Evolutionary conservation across 1,284 basidiomycete genomes (phyloP).

Genomic region (Gymnopus androsaceus): DNA sequence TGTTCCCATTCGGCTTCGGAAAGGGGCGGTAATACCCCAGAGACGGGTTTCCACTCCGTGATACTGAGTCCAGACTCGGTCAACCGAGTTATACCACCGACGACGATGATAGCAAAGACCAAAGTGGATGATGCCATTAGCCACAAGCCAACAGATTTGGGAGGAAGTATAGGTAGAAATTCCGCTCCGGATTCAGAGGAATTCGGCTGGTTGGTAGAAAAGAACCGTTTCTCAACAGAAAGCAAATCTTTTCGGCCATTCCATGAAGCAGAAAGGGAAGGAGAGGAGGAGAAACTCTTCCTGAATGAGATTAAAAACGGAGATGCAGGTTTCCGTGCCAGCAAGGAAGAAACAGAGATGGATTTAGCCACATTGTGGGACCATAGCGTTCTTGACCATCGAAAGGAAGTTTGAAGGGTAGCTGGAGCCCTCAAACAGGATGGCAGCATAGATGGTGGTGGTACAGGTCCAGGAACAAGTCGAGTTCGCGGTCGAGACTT

Average conservation of each 20-base stretch:
- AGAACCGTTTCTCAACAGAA: conserved; percentile 12
- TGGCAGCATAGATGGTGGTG: conserved; percentile 13
- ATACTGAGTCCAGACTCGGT: conserved; percentile 98
- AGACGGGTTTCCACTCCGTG: conserved; percentile 96
- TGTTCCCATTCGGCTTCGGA: conserved; percentile 78
- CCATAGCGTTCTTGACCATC: conserved; percentile 4
- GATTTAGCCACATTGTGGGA: background rate
- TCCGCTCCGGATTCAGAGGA: conserved; percentile 2
- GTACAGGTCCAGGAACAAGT: conserved; percentile 1
- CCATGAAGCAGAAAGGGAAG: background rate
- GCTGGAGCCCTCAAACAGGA: conserved; percentile 14
- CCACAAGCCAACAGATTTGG: conserved; percentile 80
- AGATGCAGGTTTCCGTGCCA: background rate
- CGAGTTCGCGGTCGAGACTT: conserved; percentile 2
- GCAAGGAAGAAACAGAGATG: background rate
- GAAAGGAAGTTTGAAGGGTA: background rate
- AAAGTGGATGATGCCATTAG: conserved; percentile 82
- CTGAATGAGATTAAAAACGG: background rate
- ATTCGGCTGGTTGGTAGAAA: conserved; percentile 7
- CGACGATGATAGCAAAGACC: conserved; percentile 90
- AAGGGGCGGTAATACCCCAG: conserved; percentile 86
- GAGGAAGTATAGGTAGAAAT: conserved; percentile 44
- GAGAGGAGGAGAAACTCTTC: background rate
- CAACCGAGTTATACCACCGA: conserved; percentile 94
- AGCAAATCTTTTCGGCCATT: background rate